These are phyloP conservation scores for Pythium rishiriense DNA, from an alignment of 352 stramenopile genomes.

Conservation along the genomic window DNA sequence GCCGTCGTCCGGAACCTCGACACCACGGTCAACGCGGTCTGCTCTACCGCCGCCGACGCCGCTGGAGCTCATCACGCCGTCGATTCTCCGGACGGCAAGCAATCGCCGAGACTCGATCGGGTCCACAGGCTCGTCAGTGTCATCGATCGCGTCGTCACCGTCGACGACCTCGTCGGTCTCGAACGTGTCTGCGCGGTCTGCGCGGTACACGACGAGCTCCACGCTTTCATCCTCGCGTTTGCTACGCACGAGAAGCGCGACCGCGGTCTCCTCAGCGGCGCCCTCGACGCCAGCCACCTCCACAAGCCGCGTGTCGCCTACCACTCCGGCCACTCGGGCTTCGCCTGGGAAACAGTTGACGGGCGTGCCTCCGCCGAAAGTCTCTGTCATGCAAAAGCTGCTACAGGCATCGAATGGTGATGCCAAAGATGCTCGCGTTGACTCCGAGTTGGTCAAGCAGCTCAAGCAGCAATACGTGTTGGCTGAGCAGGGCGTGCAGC, in stretches of 20 bases:
- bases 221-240: constrained; percentile 5
- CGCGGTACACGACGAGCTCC: neutral
- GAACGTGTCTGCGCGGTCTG: constrained; percentile 14
- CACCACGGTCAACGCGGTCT: neutral
- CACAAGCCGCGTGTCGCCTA: neutral
- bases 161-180: constrained; percentile 22
- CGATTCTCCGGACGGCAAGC: constrained; percentile 10
- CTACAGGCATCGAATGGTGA: constrained; percentile 19
- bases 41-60: constrained; percentile 1
- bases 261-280: neutral
- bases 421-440: constrained; percentile 21
- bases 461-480: constrained; percentile 70
- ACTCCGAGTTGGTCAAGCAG: constrained; percentile 38
- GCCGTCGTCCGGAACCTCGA: neutral
- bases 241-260: neutral
- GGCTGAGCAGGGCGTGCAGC: constrained; percentile 57
- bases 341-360: constrained; percentile 15
- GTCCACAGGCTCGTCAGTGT: constrained; percentile 25
- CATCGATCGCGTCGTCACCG: constrained; percentile 27
- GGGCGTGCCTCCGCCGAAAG: constrained; percentile 21
- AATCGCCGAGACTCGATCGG: constrained; percentile 26
- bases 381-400: constrained; percentile 27
- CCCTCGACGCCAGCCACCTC: neutral
- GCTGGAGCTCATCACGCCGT: constrained; percentile 22
- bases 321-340: neutral